These are phyloP conservation scores for Thalassiosira exigua DNA, from an alignment of 352 stramenopile species.

Conservation along the genomic window DNA sequence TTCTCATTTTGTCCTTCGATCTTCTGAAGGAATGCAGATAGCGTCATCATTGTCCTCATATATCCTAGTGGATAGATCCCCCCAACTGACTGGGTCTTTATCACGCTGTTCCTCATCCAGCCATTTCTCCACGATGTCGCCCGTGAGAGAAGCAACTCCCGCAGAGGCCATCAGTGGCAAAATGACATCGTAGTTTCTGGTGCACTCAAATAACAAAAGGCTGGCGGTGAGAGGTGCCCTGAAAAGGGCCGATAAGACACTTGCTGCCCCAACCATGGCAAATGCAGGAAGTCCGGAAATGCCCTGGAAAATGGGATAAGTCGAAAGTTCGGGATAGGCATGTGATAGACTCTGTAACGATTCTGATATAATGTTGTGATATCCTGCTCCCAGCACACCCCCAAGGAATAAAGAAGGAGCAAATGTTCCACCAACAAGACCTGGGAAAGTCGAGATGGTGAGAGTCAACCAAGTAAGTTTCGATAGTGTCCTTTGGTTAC, in stretches of 20 bases:
- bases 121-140: slow-evolving; percentile 73
- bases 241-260: slow-evolving; percentile 84
- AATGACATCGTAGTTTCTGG: slow-evolving; percentile 84
- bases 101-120: slow-evolving; percentile 61
- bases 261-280: slow-evolving; percentile 86
- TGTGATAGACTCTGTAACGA: slow-evolving; percentile 40
- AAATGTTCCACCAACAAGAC: slow-evolving; percentile 86
- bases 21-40: slow-evolving; percentile 15
- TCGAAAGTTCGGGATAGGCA: slow-evolving; percentile 38
- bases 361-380: slow-evolving; percentile 65
- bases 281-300: slow-evolving; percentile 75
- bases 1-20: neutral
- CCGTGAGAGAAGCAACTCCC: slow-evolving; percentile 66
- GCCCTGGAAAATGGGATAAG: slow-evolving; percentile 36
- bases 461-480: neutral
- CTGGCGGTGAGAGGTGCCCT: slow-evolving; percentile 82
- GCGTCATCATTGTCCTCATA: slow-evolving; percentile 36
- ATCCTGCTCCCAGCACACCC: slow-evolving; percentile 82
- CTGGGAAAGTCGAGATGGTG: neutral
- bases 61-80: slow-evolving; percentile 60
- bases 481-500: no score
- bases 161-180: slow-evolving; percentile 69
- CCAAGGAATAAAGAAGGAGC: slow-evolving; percentile 87
- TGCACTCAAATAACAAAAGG: slow-evolving; percentile 87
- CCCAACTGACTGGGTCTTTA: slow-evolving; percentile 63